phyloP scores from a whole-genome alignment of 2,329 filamentous ascomycete species.

The Annulohypoxylon truncatum region DNA sequence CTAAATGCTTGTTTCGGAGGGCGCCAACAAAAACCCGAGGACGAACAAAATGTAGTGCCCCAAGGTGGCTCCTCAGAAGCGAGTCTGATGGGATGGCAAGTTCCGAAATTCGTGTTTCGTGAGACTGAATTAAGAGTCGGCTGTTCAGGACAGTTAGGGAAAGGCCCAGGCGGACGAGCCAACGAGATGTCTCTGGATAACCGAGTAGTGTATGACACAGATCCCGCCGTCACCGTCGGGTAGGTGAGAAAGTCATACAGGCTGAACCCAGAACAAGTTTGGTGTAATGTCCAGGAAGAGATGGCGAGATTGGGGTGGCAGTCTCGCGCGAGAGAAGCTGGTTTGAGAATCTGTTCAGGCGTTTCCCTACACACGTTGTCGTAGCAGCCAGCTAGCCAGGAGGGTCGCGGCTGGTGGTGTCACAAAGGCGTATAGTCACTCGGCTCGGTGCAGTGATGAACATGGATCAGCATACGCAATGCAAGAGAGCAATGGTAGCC shows the following conservation, averaged over 20 bases:
- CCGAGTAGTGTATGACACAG: constrained; percentile 55
- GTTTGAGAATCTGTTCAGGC: constrained; percentile 27
- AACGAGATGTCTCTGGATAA: constrained; percentile 53
- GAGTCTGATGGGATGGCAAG: constrained; percentile 45
- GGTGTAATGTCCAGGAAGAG: constrained; percentile 44
- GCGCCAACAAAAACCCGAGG: constrained; percentile 39
- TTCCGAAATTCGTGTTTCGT: constrained; percentile 47
- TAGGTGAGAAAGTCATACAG: constrained; percentile 51
- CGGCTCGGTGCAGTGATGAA: constrained; percentile 44
- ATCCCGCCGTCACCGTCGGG: constrained; percentile 54
- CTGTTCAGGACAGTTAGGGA: constrained; percentile 44
- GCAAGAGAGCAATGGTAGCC: constrained; percentile 41
- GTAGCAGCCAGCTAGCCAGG: constrained; percentile 33
- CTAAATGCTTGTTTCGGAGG: constrained; percentile 41
- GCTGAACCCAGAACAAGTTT: constrained; percentile 46
- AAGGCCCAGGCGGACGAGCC: constrained; percentile 45
- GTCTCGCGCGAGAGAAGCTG: constrained; percentile 39
- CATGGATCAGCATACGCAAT: constrained; percentile 42
- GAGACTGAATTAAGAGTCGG: constrained; percentile 45
- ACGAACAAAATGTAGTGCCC: constrained; percentile 36
- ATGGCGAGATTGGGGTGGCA: constrained; percentile 38
- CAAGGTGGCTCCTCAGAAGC: constrained; percentile 42
- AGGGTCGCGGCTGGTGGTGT: constrained; percentile 38
- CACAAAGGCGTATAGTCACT: constrained; percentile 41
- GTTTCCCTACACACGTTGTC: constrained; percentile 32